Base-by-base conservation (phyloP, 1,284 basidiomycete species). In the Schizophyllum commune region DNA sequence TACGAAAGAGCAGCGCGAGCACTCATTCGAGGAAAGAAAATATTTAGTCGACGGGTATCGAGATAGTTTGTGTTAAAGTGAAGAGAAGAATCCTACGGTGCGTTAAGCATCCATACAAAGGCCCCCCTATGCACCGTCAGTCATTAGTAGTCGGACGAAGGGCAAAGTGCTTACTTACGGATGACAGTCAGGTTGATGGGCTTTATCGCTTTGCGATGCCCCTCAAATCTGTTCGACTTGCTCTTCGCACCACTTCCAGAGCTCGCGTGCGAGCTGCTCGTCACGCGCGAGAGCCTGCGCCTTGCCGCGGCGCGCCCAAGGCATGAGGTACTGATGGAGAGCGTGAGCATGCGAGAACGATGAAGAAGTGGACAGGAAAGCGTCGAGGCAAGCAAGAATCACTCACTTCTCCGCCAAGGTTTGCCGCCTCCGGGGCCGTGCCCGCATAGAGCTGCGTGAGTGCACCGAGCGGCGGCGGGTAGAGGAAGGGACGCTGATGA, bases 201-300 rank as follows among this genome's bases (percentile, higher is more conserved):
- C 27, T 27, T 27, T 5, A 27, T 27, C 27, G 27, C 27, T 27
- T 3, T 27, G 27, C 27, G 27, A 27, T 5, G 27, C 27, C 27
- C 27, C 27, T 27, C 27, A 27, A 27, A 27, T 27, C 27, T 27
- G 2, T 5, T 27, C 27, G 9, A 56, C 21, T 59, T 68, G 65
- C 27, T 65, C 67, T 39, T 68, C 66, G 55, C 65, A 58, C 63
- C 64, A 68, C 32, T 63, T 57, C 68, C 67, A 68, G 19, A 67
- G 53, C 57, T 71, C 69, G 62, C 69, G 67, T 1, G 72, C 75
- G 1, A 72, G 55, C 51, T 66, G 64, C 53, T 47, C 19, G 32
- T 27, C 56, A n/a, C 8, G 39, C 15, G 58, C 27, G 51, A 19
- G 39, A 21, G 33, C 20, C 52, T 51, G 20, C 39, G 47, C 32